Percentiles rank a stretch among this genome's conserved stretches.
These are phyloP conservation scores for Sporothrix humicola DNA, from an alignment of 2,329 filamentous ascomycete genomes.

Conservation along the genomic window DNA sequence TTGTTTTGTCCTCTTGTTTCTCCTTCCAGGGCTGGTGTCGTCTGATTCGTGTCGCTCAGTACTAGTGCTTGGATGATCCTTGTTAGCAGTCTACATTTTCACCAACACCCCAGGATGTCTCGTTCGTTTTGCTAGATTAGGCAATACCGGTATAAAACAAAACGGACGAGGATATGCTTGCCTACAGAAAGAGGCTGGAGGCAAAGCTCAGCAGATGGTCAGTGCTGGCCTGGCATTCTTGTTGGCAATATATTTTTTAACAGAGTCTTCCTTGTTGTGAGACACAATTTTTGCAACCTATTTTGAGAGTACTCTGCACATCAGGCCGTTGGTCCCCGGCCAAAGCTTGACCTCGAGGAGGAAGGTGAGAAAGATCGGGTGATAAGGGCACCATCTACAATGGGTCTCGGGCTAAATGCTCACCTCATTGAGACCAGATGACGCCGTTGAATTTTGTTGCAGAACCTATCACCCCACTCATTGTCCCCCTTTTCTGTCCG, in stretches of 20 bases:
- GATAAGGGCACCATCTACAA: neutral
- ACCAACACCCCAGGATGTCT: neutral
- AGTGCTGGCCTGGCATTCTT: neutral
- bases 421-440: neutral
- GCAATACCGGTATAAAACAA: neutral
- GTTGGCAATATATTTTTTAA: neutral
- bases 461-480: neutral
- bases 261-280: neutral
- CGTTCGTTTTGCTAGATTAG: conserved; percentile 14
- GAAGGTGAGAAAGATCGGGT: neutral
- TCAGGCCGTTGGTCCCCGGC: neutral
- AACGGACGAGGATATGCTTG: neutral
- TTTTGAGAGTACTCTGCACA: neutral
- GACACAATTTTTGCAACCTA: neutral
- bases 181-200: neutral
- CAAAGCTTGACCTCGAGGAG: neutral
- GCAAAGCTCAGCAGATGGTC: neutral
- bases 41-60: neutral
- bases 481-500: neutral
- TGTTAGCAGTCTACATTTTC: neutral
- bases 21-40: conserved; percentile 9
- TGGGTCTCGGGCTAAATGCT: neutral
- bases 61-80: neutral
- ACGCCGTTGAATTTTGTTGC: no score
- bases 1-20: neutral